Percentiles rank a stretch among this genome's conserved stretches.
These are phyloP conservation scores for Daldinia bambusicola DNA, from an alignment of 495 filamentous ascomycete species.

Conservation along the genomic window DNA sequence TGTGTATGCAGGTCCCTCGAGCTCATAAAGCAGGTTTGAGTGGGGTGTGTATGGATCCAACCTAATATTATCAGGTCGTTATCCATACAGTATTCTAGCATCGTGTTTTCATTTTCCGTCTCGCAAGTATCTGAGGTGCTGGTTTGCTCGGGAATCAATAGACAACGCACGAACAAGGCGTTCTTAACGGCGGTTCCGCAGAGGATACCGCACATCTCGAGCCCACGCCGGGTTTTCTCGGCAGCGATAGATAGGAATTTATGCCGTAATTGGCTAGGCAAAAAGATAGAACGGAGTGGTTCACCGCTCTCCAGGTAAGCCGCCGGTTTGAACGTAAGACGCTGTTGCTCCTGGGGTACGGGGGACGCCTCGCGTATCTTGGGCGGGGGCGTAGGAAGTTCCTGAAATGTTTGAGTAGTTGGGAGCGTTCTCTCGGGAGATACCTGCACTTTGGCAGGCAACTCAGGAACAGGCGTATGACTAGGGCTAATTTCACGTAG, in stretches of 20 bases:
- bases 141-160: constrained; percentile 91
- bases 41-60: constrained; percentile 98
- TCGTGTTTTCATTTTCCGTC: constrained; percentile 80
- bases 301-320: constrained; percentile 89
- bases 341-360: constrained; percentile 42
- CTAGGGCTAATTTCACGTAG: constrained; percentile 9
- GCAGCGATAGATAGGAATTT: constrained; percentile 76
- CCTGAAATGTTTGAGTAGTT: constrained; percentile 19
- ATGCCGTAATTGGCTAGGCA: constrained; percentile 77
- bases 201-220: constrained; percentile 95
- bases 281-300: constrained; percentile 85
- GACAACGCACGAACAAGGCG: constrained; percentile 85
- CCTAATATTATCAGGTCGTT: constrained; percentile 90
- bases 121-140: constrained; percentile 94
- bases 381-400: constrained; percentile 51
- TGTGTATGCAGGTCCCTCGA: constrained; percentile 94
- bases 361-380: constrained; percentile 47
- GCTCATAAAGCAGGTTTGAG: constrained; percentile 98
- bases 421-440: constrained; percentile 10
- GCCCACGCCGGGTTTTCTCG: constrained; percentile 78
- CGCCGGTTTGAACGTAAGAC: constrained; percentile 79
- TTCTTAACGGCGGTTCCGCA: constrained; percentile 92
- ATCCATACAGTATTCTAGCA: constrained; percentile 87
- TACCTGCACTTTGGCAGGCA: constrained; percentile 45
- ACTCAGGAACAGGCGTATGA: constrained; percentile 29